A percentile compares a stretch with the other conserved stretches of the same genome.
These are phyloP conservation scores for Trichoderma oligosporum DNA, from an alignment of 2,329 filamentous ascomycete genomes.

Conservation along the genomic window DNA sequence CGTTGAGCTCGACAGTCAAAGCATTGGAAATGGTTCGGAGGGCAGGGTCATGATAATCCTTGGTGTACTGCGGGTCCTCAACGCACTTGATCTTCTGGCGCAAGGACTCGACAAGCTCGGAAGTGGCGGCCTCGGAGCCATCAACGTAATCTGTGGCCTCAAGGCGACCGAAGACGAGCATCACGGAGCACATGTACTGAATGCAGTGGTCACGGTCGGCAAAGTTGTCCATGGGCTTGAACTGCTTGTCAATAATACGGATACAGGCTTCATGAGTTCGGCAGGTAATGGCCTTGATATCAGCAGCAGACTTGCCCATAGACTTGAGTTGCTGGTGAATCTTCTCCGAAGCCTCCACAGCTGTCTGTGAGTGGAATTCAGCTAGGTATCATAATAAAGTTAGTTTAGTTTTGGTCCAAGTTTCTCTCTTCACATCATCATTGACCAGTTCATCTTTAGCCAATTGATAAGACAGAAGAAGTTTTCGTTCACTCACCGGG, in stretches of 20 bases:
- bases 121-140: conserved; percentile 86
- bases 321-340: conserved; percentile 78
- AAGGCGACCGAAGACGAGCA: conserved; percentile 92
- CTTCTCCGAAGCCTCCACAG: conserved; percentile 88
- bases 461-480: background rate
- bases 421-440: too few relatives aligned
- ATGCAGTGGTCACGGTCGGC: conserved; percentile 99
- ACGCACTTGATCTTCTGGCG: conserved; percentile 93
- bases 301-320: conserved; percentile 83
- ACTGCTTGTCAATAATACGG: conserved; percentile 99
- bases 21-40: conserved; percentile 98
- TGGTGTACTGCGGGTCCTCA: conserved; percentile 90
- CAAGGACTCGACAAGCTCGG: conserved; percentile 82
- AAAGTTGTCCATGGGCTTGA: conserved; percentile 99
- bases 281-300: conserved; percentile 91
- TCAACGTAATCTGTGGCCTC: conserved; percentile 92
- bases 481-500: conserved; percentile 60
- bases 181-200: conserved; percentile 97
- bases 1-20: conserved; percentile 88
- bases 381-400: conserved; percentile 42
- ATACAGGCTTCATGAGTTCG: conserved; percentile 97
- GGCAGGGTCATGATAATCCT: conserved; percentile 89
- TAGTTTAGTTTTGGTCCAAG: too few relatives aligned
- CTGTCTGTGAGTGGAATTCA: conserved; percentile 98
- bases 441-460: too few relatives aligned